Base-by-base conservation (phyloP, 345 rosid genomes). In the Alliaria petiolata region DNA sequence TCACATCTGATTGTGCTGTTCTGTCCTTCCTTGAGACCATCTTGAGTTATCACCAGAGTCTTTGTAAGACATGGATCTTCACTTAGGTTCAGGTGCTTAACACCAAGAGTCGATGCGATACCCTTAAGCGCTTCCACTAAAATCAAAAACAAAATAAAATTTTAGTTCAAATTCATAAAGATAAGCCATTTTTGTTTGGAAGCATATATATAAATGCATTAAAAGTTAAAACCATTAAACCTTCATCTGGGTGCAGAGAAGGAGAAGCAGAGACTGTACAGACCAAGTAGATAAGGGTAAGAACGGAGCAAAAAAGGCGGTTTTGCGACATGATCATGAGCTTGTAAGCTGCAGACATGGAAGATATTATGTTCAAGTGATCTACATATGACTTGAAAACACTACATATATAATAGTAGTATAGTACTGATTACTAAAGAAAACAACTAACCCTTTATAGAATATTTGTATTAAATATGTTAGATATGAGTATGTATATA, bases 61-160 rank as follows among this genome's bases (percentile, higher is more conserved):
- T 70, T 76, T 76, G 62, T n/a, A 1, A 69, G 47, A 70, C 80
- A 76, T 10, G 76, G 80, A 50, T 76, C 80, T 70, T 70, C 76
- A 65, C 72, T 56, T 57, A 70, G 28, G 55, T 70, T 76, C 10
- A 70, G 36, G 54, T 76, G 22, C 30, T 64, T 57, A 2, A 70
- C 67, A 47, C 80, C 76, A 0, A 76, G 56, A 20, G 80, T 70
- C 16, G 8, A 3, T n/a, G 71, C 59, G 0, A 76, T 76, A 36
- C 55, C 67, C 42, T 76, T 76, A 45, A 76, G 76, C 0, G 71
- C 71, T 56, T 69, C 38, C 54, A 56, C 79, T 76, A 59, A 68
- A n/a, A 50, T 7, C 8, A 60, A 5, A 39, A 45, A 47, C 39
- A 50, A 9, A 67, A n/a, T 20, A 30, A 22, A 22, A 75, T 6